Base-by-base conservation (phyloP, 306 rosid species). In the Cucurbita pepo region DNA sequence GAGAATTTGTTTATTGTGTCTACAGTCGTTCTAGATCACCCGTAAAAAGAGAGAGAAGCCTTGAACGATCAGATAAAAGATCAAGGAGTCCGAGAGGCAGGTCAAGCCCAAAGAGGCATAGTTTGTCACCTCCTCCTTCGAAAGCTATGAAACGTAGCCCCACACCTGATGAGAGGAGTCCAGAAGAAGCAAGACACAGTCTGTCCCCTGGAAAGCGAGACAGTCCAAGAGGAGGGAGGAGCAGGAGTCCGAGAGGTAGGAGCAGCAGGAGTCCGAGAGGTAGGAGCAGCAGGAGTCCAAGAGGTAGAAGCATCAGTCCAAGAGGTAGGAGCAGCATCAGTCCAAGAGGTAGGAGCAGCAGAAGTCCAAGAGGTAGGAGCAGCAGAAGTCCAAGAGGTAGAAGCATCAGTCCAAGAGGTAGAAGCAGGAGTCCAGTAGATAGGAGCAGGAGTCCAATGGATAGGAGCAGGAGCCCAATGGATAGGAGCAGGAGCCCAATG, bases 1-100 rank as follows among this genome's bases (percentile, higher is more conserved):
- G 62, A 67, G 13, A 36, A 16, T 34, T 69, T 41, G 34, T 72
- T 36, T 0, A 43, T 43, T 3, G 66, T 48, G 36, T 54, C 15
- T 59, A 34, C 81, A 85, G 89, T 76, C 81, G 73, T 56, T 80
- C 86, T 30, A 73, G 84, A 76, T 85, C 89, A 41, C 86, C 86
- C 0, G 57, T 78, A 44, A 82, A 81, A 77, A 82, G 88, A 55
- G 86, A 76, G 5, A 66, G 89, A 47, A 85, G 86, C 61, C 40
- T 78, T 43, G 86, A 79, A 30, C 72, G 75, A 11, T 55, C 52
- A 15, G 79, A 85, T 47, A 85, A 84, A 80, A 80, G 85, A 71
- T 82, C 84, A 41, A 80, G 82, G 62, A 82, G 89, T 70, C 86
- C 86, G 3, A 80, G 38, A 10, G 85, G 81, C 72, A 80, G 85